Evolutionary conservation across 2,329 filamentous ascomycete species (phyloP), one percentile per base, ranked within the genome.

Genomic region (Reticulascus tulasneorum): DNA sequence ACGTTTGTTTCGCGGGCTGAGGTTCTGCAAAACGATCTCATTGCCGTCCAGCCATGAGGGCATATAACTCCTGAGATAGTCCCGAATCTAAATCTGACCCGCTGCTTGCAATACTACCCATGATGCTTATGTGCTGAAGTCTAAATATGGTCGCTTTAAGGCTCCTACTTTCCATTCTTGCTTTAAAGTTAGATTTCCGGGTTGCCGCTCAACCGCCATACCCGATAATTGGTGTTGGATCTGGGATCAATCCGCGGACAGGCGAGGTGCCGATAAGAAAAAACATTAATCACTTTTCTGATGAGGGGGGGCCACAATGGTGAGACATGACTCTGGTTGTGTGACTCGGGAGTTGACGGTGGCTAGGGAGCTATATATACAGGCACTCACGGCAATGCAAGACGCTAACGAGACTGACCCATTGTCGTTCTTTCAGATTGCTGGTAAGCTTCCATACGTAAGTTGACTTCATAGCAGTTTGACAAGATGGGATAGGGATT

Each of bases 361-460:
- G 7, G 19, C 2, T 16, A 46, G 44, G 44, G 44, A 82, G 54
- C 58, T 84, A 28, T 82, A 75, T 51, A 55, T 84, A 9, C 66
- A 79, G 19, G 77, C 75, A 16, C 66, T 84, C 44, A 60, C 67
- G 40, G 65, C 67, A 38, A 75, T 81, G 53, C 70, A 76, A 52
- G 54, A 58, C 28, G 64, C 67, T 35, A 60, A 73, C 40, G 71
- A 78, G 50, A 58, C 54, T 7, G 42, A 49, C 10, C 56, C 60
- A 40, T 57, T 75, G 17, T 82, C 79, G 0, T 84, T 73, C 56
- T 84, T 79, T 49, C 71, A 79, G 50, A 64, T 84, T 37, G 66
- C 75, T 27, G 76, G 81, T 73, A 52, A 38, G 65, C 10, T 12
- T 17, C 3, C 23, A 9, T 24, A 15, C 11, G 24, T n/a, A 9